phyloP scores from a whole-genome alignment of 2,329 filamentous ascomycete genomes.

The Cladosporium sp. region DNA sequence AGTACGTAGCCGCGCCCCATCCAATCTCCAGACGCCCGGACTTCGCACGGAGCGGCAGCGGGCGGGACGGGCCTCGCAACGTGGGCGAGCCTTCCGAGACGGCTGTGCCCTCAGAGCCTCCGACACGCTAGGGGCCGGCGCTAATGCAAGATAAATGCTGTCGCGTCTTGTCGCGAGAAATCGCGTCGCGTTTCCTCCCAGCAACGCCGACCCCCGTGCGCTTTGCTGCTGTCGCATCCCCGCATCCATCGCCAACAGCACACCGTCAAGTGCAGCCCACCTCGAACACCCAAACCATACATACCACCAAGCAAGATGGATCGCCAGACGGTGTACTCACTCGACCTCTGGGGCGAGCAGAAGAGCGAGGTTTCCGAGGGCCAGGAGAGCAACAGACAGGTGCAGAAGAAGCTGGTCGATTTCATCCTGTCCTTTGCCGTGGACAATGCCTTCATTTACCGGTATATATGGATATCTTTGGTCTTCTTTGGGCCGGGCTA shows the following conservation, averaged over 20 bases:
- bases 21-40: too few species aligned
- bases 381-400: conserved; percentile 37
- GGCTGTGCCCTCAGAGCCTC: not conserved
- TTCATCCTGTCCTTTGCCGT: conserved; percentile 93
- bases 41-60: too few species aligned
- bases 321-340: conserved; percentile 76
- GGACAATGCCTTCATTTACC: conserved; percentile 91
- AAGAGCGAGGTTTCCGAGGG: conserved; percentile 18
- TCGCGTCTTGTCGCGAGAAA: too few species aligned
- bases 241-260: too few species aligned
- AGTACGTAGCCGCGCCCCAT: too few species aligned
- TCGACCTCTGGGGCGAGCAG: conserved; percentile 63
- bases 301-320: conserved; percentile 58
- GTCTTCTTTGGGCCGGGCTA: conserved; percentile 22
- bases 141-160: too few species aligned
- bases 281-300: not conserved
- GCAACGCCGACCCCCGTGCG: too few species aligned
- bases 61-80: too few species aligned
- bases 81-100: too few species aligned
- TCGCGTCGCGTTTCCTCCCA: too few species aligned
- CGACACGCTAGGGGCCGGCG: too few species aligned
- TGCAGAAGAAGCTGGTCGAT: conserved; percentile 74
- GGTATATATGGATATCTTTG: conserved; percentile 45
- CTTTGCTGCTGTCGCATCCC: too few species aligned
- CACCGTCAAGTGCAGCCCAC: not conserved